phyloP scores from a whole-genome alignment of 352 stramenopile genomes.

The Pythium scleroteichum region DNA sequence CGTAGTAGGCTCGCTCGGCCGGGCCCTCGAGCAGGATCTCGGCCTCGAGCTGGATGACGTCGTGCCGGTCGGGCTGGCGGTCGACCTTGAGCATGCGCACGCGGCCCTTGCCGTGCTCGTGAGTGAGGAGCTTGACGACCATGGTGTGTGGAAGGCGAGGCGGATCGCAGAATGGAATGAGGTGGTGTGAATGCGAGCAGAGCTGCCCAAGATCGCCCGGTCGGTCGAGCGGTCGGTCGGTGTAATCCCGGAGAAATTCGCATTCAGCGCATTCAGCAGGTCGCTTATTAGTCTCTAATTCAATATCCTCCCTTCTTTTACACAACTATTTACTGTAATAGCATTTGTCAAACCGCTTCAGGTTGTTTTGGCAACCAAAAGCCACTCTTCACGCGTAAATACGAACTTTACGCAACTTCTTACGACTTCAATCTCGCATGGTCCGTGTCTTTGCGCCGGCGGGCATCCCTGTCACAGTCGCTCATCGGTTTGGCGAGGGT shows the following conservation, averaged over 20 bases:
- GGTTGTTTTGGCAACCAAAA: too few species aligned
- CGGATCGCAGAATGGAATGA: slow-evolving; percentile 37
- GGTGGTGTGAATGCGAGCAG: slow-evolving; percentile 12
- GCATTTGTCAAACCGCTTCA: neutral
- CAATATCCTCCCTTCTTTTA: too few species aligned
- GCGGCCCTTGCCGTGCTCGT: slow-evolving; percentile 87
- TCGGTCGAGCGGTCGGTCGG: neutral
- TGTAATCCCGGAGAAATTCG: slow-evolving; percentile 22
- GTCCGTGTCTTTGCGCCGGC: slow-evolving; percentile 15
- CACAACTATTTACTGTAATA: slow-evolving; percentile 3
- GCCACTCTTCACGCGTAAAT: too few species aligned
- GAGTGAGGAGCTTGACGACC: slow-evolving; percentile 68
- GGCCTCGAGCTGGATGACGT: slow-evolving; percentile 79
- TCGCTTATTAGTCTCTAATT: too few species aligned
- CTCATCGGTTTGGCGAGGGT: neutral
- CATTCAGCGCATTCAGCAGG: slow-evolving; percentile 30
- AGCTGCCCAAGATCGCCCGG: slow-evolving; percentile 19
- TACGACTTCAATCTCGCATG: slow-evolving; percentile 27
- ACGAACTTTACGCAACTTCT: too few species aligned
- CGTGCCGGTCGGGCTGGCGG: slow-evolving; percentile 71
- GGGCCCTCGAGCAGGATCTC: slow-evolving; percentile 84
- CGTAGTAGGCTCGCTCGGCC: slow-evolving; percentile 76
- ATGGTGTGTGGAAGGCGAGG: slow-evolving; percentile 33
- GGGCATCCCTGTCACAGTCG: slow-evolving; percentile 3
- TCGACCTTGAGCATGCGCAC: slow-evolving; percentile 88